Evolutionary conservation across 176 grass and related monocot species (phyloP).

Genomic region (Olyra latifolia): DNA sequence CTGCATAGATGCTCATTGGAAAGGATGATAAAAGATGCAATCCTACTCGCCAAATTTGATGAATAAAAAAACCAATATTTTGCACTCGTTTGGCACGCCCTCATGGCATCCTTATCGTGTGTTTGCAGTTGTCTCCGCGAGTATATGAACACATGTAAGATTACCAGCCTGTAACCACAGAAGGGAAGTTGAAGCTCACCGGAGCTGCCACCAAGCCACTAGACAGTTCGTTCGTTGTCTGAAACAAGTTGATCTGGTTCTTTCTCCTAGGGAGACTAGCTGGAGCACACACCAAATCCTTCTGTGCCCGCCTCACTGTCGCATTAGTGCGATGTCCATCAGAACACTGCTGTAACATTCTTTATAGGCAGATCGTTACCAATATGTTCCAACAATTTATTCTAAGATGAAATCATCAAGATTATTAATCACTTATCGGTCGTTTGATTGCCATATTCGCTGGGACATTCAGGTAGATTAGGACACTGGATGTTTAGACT

Average conservation of each 20-base stretch:
- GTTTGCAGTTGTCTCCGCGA: slow-evolving; percentile 14
- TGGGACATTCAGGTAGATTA: not conserved
- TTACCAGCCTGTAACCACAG: not conserved
- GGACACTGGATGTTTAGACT: not conserved
- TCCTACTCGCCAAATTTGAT: not conserved
- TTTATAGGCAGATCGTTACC: not conserved
- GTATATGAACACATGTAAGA: not conserved
- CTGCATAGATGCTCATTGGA: not conserved
- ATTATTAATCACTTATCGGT: not conserved
- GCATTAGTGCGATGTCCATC: not conserved
- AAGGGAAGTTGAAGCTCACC: not conserved
- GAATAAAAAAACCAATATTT: not conserved
- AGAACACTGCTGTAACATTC: not conserved
- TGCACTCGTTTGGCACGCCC: not conserved
- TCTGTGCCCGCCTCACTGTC: not conserved
- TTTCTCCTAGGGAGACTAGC: not conserved
- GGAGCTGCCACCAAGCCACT: not conserved
- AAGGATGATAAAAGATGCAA: not conserved
- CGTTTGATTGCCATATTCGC: not conserved
- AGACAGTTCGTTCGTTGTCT: not conserved
- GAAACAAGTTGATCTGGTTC: not conserved
- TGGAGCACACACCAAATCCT: not conserved
- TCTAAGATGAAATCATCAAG: not conserved
- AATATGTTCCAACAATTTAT: not conserved
- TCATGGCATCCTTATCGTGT: not conserved